These are phyloP conservation scores for Chaetomium olivaceum DNA, from an alignment of 2,329 filamentous ascomycete species.

Conservation along the genomic window DNA sequence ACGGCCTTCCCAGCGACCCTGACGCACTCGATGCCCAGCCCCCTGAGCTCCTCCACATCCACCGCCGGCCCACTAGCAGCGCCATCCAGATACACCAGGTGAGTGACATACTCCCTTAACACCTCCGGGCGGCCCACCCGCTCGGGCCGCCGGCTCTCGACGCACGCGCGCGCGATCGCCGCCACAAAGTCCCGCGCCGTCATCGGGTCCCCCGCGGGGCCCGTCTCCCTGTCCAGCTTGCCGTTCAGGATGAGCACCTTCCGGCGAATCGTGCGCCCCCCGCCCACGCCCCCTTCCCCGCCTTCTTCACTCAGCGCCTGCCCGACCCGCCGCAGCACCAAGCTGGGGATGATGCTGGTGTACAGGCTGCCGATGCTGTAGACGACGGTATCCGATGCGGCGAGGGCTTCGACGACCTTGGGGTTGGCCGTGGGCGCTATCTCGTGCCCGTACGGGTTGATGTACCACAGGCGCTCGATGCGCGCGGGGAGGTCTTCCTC, in stretches of 20 bases:
- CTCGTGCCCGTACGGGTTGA: constrained; percentile 97
- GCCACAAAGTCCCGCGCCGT: constrained; percentile 78
- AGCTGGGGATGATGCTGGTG: constrained; percentile 80
- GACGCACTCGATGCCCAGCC: constrained; percentile 74
- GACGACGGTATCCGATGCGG: constrained; percentile 66
- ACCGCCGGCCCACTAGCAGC: constrained; percentile 55
- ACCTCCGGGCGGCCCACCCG: constrained; percentile 49
- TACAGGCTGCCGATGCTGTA: constrained; percentile 95
- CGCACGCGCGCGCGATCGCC: constrained; percentile 74
- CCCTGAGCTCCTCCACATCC: constrained; percentile 62
- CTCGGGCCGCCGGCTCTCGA: constrained; percentile 59
- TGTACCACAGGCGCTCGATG: constrained; percentile 89
- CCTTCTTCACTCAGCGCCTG: constrained; percentile 51
- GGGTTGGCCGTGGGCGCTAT: constrained; percentile 84
- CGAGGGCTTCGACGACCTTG: constrained; percentile 70
- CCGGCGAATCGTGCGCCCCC: constrained; percentile 46
- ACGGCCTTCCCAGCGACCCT: constrained; percentile 71
- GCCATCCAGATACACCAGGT: constrained; percentile 72
- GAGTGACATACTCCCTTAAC: constrained; percentile 69
- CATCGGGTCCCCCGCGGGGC: constrained; percentile 64
- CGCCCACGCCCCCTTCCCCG: constrained; percentile 33
- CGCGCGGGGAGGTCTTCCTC: constrained; percentile 75
- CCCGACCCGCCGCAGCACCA: constrained; percentile 76
- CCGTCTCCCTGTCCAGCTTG: constrained; percentile 81
- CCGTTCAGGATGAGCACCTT: constrained; percentile 88